Conservation (phyloP, 2,329 filamentous ascomycete genomes). For the Cryphonectria naterciae region DNA sequence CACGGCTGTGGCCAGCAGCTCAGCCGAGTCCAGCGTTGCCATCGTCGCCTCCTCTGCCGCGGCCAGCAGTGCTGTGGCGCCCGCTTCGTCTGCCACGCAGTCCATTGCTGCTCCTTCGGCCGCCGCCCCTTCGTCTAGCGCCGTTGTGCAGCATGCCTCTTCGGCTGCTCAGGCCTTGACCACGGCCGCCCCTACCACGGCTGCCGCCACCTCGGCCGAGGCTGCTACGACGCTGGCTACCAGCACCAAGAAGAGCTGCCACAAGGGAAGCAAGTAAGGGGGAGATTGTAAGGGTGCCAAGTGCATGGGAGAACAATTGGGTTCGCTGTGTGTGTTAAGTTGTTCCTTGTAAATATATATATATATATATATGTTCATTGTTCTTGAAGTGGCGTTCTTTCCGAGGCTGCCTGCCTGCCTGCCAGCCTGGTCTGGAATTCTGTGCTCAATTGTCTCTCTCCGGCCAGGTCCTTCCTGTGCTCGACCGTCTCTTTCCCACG, state of each 20-base stretch:
- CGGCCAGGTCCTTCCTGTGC: not conserved
- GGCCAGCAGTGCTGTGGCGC: slow-evolving; percentile 11
- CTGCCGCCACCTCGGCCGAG: slow-evolving; percentile 7
- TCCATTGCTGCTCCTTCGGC: slow-evolving; percentile 4
- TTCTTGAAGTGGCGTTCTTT: not conserved
- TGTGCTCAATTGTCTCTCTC: not conserved
- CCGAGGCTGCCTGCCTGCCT: not conserved
- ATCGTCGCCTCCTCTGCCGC: not conserved
- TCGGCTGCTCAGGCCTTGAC: slow-evolving; percentile 6
- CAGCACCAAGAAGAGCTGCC: slow-evolving; percentile 19
- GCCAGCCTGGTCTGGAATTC: not conserved
- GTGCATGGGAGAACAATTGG: not conserved
- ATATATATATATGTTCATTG: not conserved
- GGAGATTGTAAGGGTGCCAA: not conserved
- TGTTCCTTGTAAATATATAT: not conserved
- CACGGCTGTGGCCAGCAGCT: slow-evolving; percentile 1
- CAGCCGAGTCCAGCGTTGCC: not conserved
- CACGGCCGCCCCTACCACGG: slow-evolving; percentile 6
- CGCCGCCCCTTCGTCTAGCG: not conserved
- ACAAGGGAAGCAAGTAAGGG: not conserved
- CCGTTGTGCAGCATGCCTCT: slow-evolving; percentile 3
- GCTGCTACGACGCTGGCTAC: slow-evolving; percentile 12
- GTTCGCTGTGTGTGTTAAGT: not conserved
- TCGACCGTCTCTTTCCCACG: not conserved
- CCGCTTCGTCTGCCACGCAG: slow-evolving; percentile 4